Percentiles rank a stretch among this genome's conserved stretches.
Evolutionary conservation across 805 yeast genomes (phyloP).

Genomic region (Candida suzukii): DNA sequence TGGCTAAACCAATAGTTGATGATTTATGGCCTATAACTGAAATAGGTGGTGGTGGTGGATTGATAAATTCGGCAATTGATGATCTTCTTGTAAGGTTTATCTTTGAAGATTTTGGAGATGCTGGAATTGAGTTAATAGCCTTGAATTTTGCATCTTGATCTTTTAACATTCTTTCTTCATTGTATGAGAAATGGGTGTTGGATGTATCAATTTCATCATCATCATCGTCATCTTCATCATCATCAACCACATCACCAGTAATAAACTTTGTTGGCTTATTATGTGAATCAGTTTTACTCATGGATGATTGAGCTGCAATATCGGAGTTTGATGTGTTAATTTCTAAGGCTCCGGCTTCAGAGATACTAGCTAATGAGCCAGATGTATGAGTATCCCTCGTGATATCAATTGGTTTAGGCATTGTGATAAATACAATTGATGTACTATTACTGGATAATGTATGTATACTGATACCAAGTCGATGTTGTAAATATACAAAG

Average conservation of each 20-base stretch:
- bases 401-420: not conserved
- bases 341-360: not conserved
- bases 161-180: constrained; percentile 55
- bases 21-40: constrained; percentile 8
- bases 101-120: constrained; percentile 21
- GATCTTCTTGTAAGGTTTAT: constrained; percentile 24
- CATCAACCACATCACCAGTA: constrained; percentile 1
- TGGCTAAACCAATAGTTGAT: not conserved
- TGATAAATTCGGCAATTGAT: constrained; percentile 27
- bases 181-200: constrained; percentile 51
- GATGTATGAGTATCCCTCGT: not conserved
- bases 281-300: not conserved
- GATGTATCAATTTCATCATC: constrained; percentile 5
- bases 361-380: not conserved
- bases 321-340: not conserved
- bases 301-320: not conserved
- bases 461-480: too few relatives aligned
- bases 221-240: constrained; percentile 7
- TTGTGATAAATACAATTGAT: not conserved
- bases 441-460: too few relatives aligned
- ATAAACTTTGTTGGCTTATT: not conserved
- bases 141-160: constrained; percentile 63
- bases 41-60: constrained; percentile 33
- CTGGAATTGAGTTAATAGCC: constrained; percentile 43
- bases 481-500: too few relatives aligned